Base-by-base conservation (phyloP, 1,284 basidiomycete species). In the Heterobasidion annosum region DNA sequence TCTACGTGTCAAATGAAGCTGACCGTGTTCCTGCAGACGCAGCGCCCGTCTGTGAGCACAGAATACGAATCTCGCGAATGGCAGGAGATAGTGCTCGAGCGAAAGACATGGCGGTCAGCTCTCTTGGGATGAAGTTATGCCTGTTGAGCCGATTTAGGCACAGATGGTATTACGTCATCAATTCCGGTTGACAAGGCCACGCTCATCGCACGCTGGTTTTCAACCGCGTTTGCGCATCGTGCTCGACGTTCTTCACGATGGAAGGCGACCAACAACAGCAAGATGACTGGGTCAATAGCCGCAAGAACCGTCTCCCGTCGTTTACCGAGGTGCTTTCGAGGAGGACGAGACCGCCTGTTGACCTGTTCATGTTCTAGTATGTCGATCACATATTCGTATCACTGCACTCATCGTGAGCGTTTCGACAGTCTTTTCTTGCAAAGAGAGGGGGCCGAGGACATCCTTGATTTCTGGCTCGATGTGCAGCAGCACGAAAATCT, bases 401-500 rank as follows among this genome's bases (percentile, higher is more conserved):
- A 56, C n/a, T 47, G 10, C 45, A 9, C 16, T 16, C 9, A n/a
- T 18, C 45, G 25, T 10, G 45, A 10, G 18, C 9, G 18, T 47
- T 50, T 3, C 58, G 56, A 25, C 55, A 90, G 88, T 67, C 77
- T 91, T 57, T 97, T 95, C 68, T 75, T 98, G 44, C 93, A 98
- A 68, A 83, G 94, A 43, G 94, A 98, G 71, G 88, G 91, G 35
- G 85, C 92, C 54, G 95, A 98, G 68, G 95, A 98, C 67, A 90
- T 95, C 45, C 75, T 99, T 51, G 96, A 98, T 70, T 99, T 99
- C 64, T 99, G 95, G 95, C 83, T 99, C 35, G 96, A 99, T 66
- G 96, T 98, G 1, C 93, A 98, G 65, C 96, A 98, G 73, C 96
- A 99, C 68, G 97, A 98, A 73, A 98, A 98, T 67, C 82, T 99